Evolutionary conservation across 2,329 filamentous ascomycete species (phyloP), one percentile per base, ranked within the genome.

Genomic region (Phialophora macrospora): DNA sequence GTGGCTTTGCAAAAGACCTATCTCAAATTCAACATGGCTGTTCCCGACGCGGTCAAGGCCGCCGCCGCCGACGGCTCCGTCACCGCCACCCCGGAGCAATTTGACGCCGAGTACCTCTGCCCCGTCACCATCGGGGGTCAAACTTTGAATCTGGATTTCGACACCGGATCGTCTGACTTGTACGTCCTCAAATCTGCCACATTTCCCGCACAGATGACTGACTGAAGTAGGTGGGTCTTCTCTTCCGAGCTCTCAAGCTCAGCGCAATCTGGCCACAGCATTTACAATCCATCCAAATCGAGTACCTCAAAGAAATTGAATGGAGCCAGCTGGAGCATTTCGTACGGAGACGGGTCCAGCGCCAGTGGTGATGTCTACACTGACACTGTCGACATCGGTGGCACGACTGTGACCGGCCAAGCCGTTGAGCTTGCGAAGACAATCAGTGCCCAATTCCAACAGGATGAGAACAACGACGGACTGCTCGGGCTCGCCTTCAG

Each of bases 131-230:
- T 92, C 68, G 90, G 90, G 52, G 78, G 83, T 73, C 86, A 88
- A 71, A 84, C 79, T 2, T 74, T 91, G 68, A 83, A 87, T 65
- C 75, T 93, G 66, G 88, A 91, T 74, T 84, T 93, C 66, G 90
- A 93, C 70, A 93, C 90, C 14, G 88, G 82, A 68, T 89, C 81
- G 68, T 82, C 87, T 49, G 88, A 90, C 77, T 84, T 90, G 88
- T 87, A 77, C 79, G 84, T 38, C 28, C 28, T 38, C 20, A 1
- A 4, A 14, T 14, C 41, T 3, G 9, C 28, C 30, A 12, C 17
- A 48, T 58, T 52, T 22, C 9, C 41, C 20, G 24, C 34, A 28
- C 20, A 7, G 20, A 32, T 24, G 32, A 34, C 60, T 55, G 63
- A 41, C 38, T 52, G 26, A 14, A 55, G 34, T 63, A 87, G 85